Conservation (phyloP, 2,329 filamentous ascomycete species). For the Macrophomina pseudophaseolina region DNA sequence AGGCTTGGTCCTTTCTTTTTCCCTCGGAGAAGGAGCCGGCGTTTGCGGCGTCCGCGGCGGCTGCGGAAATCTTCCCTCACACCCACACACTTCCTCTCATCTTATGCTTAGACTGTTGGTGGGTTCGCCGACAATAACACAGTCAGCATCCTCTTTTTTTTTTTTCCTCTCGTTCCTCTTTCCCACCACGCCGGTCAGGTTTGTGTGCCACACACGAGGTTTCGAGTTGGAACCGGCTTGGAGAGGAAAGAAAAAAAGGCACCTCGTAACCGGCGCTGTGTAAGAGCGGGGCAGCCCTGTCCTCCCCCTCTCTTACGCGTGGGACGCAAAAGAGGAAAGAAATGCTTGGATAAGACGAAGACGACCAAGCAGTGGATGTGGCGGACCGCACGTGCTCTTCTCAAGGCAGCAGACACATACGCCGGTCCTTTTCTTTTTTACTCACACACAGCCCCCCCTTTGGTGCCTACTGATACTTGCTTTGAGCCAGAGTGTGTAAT, state of each 20-base stretch:
- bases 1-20: background rate
- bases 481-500: too few relatives aligned
- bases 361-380: background rate
- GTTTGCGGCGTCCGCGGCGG: background rate
- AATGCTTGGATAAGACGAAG: background rate
- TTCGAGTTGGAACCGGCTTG: background rate
- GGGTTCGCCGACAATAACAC: background rate
- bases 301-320: background rate
- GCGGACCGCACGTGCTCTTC: background rate
- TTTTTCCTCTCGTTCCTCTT: too few relatives aligned
- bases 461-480: too few relatives aligned
- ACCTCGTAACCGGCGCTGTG: background rate
- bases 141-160: background rate
- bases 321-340: background rate
- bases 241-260: background rate
- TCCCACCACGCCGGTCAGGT: too few relatives aligned
- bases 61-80: slow-evolving; percentile 1
- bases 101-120: background rate
- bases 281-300: background rate
- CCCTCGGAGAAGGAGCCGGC: background rate
- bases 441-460: background rate
- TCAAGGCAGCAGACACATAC: background rate
- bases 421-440: background rate
- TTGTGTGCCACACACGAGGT: background rate
- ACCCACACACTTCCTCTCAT: background rate